phyloP scores from a whole-genome alignment of 495 filamentous ascomycete species.

The Neurospora sublineolata region DNA sequence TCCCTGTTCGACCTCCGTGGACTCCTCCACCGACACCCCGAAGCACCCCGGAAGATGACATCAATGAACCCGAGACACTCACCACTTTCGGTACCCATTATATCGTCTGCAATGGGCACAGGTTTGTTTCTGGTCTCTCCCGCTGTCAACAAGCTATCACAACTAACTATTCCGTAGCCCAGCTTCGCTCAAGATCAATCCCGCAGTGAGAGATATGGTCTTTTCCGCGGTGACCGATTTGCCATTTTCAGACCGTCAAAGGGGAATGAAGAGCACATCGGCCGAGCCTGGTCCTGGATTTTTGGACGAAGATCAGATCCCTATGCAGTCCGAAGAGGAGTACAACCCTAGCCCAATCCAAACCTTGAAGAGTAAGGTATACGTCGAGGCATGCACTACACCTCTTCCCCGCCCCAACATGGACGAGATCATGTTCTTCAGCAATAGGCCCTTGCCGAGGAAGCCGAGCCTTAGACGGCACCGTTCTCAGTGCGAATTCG shows the following conservation, averaged over 20 bases:
- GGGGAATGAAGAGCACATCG: not conserved
- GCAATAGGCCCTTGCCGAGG: not conserved
- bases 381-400: slow-evolving; percentile 5
- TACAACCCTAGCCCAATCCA: slow-evolving; percentile 5
- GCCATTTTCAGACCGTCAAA: not conserved
- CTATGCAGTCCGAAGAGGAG: slow-evolving; percentile 4
- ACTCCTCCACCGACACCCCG: slow-evolving; percentile 11
- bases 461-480: not conserved
- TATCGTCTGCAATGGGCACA: slow-evolving; percentile 8
- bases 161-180: slow-evolving; percentile 8
- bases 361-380: slow-evolving; percentile 1
- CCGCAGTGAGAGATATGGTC: not conserved
- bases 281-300: not conserved
- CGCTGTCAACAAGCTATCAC: not conserved
- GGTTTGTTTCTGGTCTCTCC: slow-evolving; percentile 7
- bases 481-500: not conserved
- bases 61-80: not conserved
- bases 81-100: not conserved
- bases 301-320: not conserved
- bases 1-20: slow-evolving; percentile 5
- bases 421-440: slow-evolving; percentile 11
- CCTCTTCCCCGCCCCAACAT: slow-evolving; percentile 8
- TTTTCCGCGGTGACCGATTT: slow-evolving; percentile 1
- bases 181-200: slow-evolving; percentile 13
- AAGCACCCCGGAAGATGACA: not conserved